Conservation (phyloP, 495 filamentous ascomycete species). For the Neurospora intermedia region DNA sequence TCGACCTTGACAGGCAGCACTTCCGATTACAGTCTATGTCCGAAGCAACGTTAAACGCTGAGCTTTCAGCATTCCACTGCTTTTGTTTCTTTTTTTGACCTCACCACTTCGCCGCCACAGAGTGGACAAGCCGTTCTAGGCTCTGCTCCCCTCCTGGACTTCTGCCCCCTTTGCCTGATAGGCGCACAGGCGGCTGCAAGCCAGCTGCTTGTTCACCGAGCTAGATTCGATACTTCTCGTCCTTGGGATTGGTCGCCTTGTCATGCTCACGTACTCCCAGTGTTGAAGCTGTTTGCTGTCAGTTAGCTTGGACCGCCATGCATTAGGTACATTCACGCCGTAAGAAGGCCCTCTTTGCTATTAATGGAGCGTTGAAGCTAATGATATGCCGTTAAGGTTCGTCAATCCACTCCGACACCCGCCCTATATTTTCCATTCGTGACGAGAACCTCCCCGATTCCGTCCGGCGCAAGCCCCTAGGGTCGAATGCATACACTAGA, state of each 20-base stretch:
- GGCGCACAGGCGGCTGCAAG: not conserved
- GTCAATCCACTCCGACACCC: no score
- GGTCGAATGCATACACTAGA: no score
- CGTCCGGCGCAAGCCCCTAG: no score
- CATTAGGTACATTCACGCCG: not conserved
- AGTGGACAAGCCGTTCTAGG: not conserved
- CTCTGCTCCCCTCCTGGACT: not conserved
- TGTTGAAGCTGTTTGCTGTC: not conserved
- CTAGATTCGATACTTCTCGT: not conserved
- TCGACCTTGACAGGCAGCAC: not conserved
- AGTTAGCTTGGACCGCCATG: not conserved
- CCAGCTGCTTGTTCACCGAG: not conserved
- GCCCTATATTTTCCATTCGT: no score
- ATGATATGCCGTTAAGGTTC: no score
- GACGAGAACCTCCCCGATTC: no score
- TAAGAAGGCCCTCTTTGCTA: not conserved
- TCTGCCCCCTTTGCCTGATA: not conserved
- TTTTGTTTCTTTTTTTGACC: no score
- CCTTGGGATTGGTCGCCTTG: not conserved
- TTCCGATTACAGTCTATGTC: not conserved
- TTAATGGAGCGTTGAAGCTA: no score
- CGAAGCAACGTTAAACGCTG: not conserved
- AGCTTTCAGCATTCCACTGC: not conserved
- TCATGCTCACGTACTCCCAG: not conserved
- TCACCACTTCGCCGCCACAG: not conserved